Conservation (phyloP, 495 filamentous ascomycete species). For the Staphylotrichum longicolle region DNA sequence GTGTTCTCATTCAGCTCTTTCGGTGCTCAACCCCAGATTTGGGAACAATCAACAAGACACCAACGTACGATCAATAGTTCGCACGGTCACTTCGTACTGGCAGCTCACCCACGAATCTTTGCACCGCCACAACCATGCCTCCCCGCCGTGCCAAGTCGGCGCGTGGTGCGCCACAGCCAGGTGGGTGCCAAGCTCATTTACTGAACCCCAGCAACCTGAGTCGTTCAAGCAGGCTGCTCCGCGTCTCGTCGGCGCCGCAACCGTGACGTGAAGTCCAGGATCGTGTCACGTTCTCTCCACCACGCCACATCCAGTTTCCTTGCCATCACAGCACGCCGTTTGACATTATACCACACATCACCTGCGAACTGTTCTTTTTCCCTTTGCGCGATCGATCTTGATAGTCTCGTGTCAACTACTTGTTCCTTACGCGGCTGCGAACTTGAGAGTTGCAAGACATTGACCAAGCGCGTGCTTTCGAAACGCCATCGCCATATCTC, state of each 20-base stretch:
- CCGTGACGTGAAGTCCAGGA: conserved; percentile 11
- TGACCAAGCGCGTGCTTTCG: conserved; percentile 6
- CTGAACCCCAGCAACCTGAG: too few relatives aligned
- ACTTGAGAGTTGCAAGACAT: too few relatives aligned
- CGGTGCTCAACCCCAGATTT: not conserved
- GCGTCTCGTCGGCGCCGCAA: not conserved
- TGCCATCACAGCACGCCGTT: too few relatives aligned
- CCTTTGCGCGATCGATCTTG: too few relatives aligned
- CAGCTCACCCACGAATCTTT: not conserved
- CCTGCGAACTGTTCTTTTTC: too few relatives aligned
- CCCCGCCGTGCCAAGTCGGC: not conserved
- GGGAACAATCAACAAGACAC: not conserved
- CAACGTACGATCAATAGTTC: not conserved
- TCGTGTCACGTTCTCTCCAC: too few relatives aligned
- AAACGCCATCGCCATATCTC: too few relatives aligned
- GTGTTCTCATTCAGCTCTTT: not conserved
- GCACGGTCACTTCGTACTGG: not conserved
- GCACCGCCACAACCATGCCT: conserved; percentile 14
- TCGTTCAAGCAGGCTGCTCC: not conserved
- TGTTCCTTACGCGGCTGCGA: too few relatives aligned
- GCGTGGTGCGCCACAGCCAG: conserved; percentile 9
- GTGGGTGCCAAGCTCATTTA: conserved; percentile 9
- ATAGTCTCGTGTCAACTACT: too few relatives aligned
- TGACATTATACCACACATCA: too few relatives aligned
- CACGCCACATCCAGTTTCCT: too few relatives aligned